These are phyloP conservation scores for Lactarius hatsudake DNA, from an alignment of 768 basidiomycete genomes.

Conservation along the genomic window DNA sequence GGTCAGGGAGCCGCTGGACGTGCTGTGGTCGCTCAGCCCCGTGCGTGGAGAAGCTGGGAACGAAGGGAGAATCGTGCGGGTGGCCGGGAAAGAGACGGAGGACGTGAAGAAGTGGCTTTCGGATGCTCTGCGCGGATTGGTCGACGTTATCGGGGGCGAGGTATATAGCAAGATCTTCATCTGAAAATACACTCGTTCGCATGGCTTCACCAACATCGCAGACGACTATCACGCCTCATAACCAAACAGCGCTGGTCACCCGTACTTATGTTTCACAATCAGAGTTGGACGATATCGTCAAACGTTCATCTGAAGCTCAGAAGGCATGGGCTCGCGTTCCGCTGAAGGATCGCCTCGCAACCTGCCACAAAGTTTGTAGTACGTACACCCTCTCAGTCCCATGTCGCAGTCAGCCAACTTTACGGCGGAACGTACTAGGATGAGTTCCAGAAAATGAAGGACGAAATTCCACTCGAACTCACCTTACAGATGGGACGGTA, in stretches of 20 bases:
- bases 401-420: neutral
- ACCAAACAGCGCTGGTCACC: conserved; percentile 63
- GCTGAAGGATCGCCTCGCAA: conserved; percentile 61
- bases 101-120: conserved; percentile 68
- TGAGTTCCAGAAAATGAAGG: conserved; percentile 50
- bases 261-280: conserved; percentile 58
- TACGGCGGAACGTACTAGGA: conserved; percentile 33
- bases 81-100: conserved; percentile 77
- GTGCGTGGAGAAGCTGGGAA: conserved; percentile 40
- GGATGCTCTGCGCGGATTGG: conserved; percentile 48
- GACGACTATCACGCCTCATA: conserved; percentile 84
- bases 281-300: conserved; percentile 62
- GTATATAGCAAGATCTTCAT: conserved; percentile 62
- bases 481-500: conserved; percentile 91
- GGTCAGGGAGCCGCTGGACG: conserved; percentile 45
- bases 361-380: conserved; percentile 75
- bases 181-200: conserved; percentile 31
- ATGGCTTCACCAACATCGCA: conserved; percentile 41
- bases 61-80: conserved; percentile 58
- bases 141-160: conserved; percentile 58
- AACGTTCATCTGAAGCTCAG: conserved; percentile 62
- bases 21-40: conserved; percentile 81
- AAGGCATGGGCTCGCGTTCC: conserved; percentile 64
- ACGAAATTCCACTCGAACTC: conserved; percentile 72
- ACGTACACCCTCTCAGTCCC: conserved; percentile 37